These are phyloP conservation scores for Talaromyces trachyspermus DNA, from an alignment of 495 filamentous ascomycete species.

Conservation along the genomic window DNA sequence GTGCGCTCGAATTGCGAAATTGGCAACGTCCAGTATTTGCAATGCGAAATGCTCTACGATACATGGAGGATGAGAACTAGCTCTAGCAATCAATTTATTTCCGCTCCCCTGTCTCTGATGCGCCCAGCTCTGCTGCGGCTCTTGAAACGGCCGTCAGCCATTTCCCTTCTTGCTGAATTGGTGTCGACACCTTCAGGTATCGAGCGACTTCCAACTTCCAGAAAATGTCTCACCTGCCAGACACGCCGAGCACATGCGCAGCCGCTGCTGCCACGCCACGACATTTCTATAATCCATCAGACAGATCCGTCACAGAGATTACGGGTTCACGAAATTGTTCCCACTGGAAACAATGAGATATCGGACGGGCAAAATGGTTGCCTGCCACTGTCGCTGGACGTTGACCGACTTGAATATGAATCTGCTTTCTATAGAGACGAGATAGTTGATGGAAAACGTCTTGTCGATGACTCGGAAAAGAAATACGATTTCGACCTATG, in stretches of 20 bases:
- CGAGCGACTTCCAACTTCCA: slow-evolving; percentile 26
- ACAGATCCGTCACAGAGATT: background rate
- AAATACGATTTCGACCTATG: slow-evolving; percentile 52
- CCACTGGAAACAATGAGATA: background rate
- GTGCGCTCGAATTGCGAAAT: no score
- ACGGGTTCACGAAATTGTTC: slow-evolving; percentile 8
- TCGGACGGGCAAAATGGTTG: background rate
- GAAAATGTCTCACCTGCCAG: slow-evolving; percentile 25
- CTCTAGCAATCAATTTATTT: background rate
- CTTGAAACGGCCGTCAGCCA: slow-evolving; percentile 44
- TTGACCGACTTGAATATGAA: slow-evolving; percentile 40
- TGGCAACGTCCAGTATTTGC: no score
- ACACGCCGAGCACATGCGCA: slow-evolving; percentile 9
- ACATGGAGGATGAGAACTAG: no score
- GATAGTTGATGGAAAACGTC: slow-evolving; percentile 23
- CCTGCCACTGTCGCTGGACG: slow-evolving; percentile 11
- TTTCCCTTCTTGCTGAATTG: slow-evolving; percentile 40
- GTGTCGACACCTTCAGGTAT: slow-evolving; percentile 28
- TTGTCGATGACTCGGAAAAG: slow-evolving; percentile 48
- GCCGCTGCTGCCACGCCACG: background rate
- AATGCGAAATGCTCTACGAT: no score
- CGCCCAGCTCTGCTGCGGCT: slow-evolving; percentile 48
- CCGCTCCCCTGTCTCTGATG: slow-evolving; percentile 27
- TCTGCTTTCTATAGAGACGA: slow-evolving; percentile 29
- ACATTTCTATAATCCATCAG: background rate